Conservation (phyloP, 306 rosid genomes). For the Ammopiptanthus mongolicus region DNA sequence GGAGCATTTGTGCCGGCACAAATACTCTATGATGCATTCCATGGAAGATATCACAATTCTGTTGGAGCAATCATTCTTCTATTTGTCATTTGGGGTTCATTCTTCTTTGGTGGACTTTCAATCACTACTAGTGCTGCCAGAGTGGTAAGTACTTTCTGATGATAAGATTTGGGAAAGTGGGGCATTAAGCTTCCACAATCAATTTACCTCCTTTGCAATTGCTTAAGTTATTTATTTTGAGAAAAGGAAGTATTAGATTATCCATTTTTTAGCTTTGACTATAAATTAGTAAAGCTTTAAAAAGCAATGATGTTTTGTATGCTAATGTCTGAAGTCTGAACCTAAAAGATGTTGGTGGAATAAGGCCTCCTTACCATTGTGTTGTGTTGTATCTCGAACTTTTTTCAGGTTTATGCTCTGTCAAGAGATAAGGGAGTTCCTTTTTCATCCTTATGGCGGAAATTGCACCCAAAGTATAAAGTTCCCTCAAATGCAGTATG, state of each 20-base stretch:
- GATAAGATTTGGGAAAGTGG: not conserved
- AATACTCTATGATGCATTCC: constrained; percentile 80
- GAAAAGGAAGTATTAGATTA: not conserved
- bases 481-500: constrained; percentile 88
- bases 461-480: constrained; percentile 67
- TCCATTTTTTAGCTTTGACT: not conserved
- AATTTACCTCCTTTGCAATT: not conserved
- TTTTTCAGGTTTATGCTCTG: constrained; percentile 70
- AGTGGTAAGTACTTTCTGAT: constrained; percentile 46
- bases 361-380: not conserved
- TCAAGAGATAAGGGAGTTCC: constrained; percentile 84
- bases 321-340: not conserved
- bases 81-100: constrained; percentile 77
- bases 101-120: constrained; percentile 87
- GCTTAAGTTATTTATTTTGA: not conserved
- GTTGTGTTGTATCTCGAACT: not conserved
- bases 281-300: not conserved
- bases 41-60: constrained; percentile 70
- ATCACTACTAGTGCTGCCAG: constrained; percentile 87
- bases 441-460: constrained; percentile 58
- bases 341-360: not conserved
- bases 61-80: constrained; percentile 65
- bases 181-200: not conserved
- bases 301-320: not conserved
- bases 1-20: constrained; percentile 87